phyloP scores from a whole-genome alignment of 345 rosid genomes.

The Arabidopsis suecica region DNA sequence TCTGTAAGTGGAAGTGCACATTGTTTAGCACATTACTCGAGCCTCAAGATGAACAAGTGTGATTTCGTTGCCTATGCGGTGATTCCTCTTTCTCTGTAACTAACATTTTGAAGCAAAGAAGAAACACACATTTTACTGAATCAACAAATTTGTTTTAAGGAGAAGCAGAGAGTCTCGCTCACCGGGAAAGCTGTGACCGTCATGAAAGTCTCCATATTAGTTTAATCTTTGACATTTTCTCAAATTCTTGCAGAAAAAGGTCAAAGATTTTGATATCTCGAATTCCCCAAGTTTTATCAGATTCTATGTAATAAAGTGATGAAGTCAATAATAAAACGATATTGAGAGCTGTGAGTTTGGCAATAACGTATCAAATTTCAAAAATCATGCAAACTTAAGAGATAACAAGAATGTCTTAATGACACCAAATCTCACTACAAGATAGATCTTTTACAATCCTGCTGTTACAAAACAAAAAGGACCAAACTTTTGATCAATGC shows the following conservation, averaged over 20 bases:
- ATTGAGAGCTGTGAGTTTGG: neutral
- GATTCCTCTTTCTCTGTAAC: neutral
- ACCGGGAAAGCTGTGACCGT: constrained; percentile 61
- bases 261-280: neutral
- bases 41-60: constrained; percentile 63
- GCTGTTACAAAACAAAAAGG: constrained; percentile 19
- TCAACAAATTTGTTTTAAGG: constrained; percentile 10
- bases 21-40: constrained; percentile 77
- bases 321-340: neutral
- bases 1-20: constrained; percentile 74
- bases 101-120: neutral
- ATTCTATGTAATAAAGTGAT: constrained; percentile 1
- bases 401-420: constrained; percentile 26
- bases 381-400: constrained; percentile 16
- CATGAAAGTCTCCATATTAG: constrained; percentile 62
- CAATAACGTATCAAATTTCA: constrained; percentile 24
- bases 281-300: neutral
- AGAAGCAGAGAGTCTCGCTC: constrained; percentile 57
- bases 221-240: constrained; percentile 32
- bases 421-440: constrained; percentile 36
- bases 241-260: too few relatives aligned
- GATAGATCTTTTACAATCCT: constrained; percentile 37
- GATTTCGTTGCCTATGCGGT: constrained; percentile 63
- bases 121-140: neutral
- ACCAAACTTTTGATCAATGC: constrained; percentile 7